Percentiles rank a stretch among this genome's conserved stretches.
Conservation (phyloP, 75 land plant species). For the Larix kaempferi region DNA sequence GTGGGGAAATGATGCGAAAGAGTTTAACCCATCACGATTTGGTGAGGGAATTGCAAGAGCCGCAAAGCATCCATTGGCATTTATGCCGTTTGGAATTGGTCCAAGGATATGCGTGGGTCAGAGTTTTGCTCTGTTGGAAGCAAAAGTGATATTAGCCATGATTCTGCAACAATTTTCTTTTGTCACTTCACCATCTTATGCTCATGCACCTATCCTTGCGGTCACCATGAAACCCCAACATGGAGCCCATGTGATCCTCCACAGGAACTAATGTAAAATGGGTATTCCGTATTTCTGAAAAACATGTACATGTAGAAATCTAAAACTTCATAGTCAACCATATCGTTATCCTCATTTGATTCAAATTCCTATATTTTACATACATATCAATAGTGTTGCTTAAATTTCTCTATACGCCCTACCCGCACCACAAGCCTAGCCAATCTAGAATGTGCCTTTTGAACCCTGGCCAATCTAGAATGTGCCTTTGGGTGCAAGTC, state of each 20-base stretch:
- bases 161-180: constrained; percentile 41
- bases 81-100: constrained; percentile 46
- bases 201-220: constrained; percentile 27
- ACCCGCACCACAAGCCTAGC: no score
- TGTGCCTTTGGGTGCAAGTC: no score
- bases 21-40: constrained; percentile 61
- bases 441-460: no score
- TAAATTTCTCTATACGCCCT: no score
- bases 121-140: constrained; percentile 39
- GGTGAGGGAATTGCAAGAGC: constrained; percentile 13
- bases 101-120: constrained; percentile 47
- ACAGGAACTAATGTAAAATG: background rate
- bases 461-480: no score
- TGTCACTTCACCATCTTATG: constrained; percentile 35
- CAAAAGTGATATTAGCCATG: constrained; percentile 31
- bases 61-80: constrained; percentile 13
- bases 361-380: no score
- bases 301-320: no score
- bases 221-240: constrained; percentile 29
- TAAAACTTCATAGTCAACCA: no score
- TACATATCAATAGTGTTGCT: no score
- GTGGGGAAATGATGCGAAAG: constrained; percentile 54
- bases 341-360: no score
- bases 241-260: constrained; percentile 24
- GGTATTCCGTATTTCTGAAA: no score